Base-by-base conservation (phyloP, 2,329 filamentous ascomycete species). In the Talaromyces atroroseus region DNA sequence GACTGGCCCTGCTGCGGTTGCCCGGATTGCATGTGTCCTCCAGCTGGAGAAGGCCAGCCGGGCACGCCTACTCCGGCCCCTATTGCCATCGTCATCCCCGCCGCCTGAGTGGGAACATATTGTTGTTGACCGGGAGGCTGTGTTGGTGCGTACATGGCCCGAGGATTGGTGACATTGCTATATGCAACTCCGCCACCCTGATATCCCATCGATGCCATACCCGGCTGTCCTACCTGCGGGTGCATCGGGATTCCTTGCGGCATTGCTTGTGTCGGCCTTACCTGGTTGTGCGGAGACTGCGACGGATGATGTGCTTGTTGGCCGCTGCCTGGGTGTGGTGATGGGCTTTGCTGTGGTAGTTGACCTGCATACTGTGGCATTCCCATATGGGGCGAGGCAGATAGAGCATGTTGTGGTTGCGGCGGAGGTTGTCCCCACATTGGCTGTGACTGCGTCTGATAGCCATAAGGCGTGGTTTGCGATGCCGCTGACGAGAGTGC, bases 401-500 rank as follows among this genome's bases (percentile, higher is more conserved):
- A 52, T 14, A 58, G 50, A 18, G 49, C 26, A 79, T 1, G 80
- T 57, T 85, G 84, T 63, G 86, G 84, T 63, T 87, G 84, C 38
- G 82, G 84, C 71, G 63, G 80, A 72, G 70, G 80, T 74, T 72
- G 85, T 78, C 65, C 87, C 84, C 82, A 90, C 81, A 74, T 87
- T 68, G 87, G 86, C 44, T 85, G 83, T 49, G 82, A 80, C 61
- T 88, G 86, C 24, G 71, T 63, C 36, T 69, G 65, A 64, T 88
- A 90, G 63, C 81, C 86, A 59, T 73, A 76, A 34, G 69, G 62
- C 26, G 70, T 56, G 4, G 67, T 66, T 78, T 84, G 63, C 70
- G 77, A 68, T 34, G 68, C 59, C 50, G 75, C 77, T 6, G 80
- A 74, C 46, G 83, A 77, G 52, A 79, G 80, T 68, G 82, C 74